phyloP scores from a whole-genome alignment of 2,329 filamentous ascomycete species.

The Dactylonectria macrodidyma region DNA sequence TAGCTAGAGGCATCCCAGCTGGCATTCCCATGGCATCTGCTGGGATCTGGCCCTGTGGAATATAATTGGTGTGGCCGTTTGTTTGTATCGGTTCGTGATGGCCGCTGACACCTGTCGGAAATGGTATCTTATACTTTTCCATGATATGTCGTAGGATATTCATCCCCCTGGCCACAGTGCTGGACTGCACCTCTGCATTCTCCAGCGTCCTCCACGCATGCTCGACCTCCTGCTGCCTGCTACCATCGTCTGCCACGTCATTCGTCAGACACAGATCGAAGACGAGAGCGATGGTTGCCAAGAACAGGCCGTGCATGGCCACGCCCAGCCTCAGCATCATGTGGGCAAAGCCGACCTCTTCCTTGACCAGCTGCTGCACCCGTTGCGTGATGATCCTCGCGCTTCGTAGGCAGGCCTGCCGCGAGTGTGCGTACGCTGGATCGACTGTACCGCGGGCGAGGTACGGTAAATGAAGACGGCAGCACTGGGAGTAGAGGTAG shows the following conservation, averaged over 20 bases:
- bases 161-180: conserved; percentile 46
- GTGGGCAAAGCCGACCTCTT: conserved; percentile 44
- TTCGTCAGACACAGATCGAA: conserved; percentile 51
- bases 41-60: neutral
- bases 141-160: conserved; percentile 51
- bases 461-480: conserved; percentile 55
- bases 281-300: conserved; percentile 53
- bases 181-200: conserved; percentile 48
- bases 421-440: conserved; percentile 51
- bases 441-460: conserved; percentile 53
- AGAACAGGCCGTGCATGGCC: conserved; percentile 53
- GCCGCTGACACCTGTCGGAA: conserved; percentile 13
- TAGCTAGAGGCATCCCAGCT: neutral
- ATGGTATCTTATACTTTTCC: conserved; percentile 48
- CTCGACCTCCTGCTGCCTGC: conserved; percentile 45
- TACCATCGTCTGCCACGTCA: conserved; percentile 41
- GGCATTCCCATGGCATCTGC: neutral
- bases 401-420: conserved; percentile 50
- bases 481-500: conserved; percentile 52
- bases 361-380: conserved; percentile 47
- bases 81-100: neutral
- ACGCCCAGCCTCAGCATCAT: conserved; percentile 49
- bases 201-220: conserved; percentile 53
- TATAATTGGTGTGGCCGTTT: neutral
- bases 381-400: conserved; percentile 51